A percentile compares a stretch with the other conserved stretches of the same genome.
phyloP scores from a whole-genome alignment of 371 early-diverging fungal species.

The Chytridium lagenaria region DNA sequence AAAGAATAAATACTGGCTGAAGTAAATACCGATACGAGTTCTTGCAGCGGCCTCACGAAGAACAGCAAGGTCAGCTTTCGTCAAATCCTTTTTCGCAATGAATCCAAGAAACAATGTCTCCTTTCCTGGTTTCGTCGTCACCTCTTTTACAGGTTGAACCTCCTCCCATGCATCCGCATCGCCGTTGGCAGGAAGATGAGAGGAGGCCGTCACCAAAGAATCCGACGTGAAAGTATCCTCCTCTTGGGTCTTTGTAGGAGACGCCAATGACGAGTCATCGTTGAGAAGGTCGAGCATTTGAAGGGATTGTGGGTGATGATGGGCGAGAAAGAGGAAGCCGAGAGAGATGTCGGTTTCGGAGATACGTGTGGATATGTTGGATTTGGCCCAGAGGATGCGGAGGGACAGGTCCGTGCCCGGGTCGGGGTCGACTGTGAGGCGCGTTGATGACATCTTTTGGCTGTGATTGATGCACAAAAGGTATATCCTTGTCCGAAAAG shows the following conservation, averaged over 20 bases:
- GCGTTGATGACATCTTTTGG: no score
- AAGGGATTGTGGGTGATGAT: not conserved
- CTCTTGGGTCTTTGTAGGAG: not conserved
- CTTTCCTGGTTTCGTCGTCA: no score
- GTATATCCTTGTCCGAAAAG: no score
- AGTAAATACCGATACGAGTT: not conserved
- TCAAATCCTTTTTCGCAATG: slow-evolving; percentile 7
- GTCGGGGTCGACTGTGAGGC: no score
- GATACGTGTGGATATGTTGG: slow-evolving; percentile 15
- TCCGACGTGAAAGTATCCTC: not conserved
- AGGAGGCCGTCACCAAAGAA: not conserved
- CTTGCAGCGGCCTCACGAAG: not conserved
- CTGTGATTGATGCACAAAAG: no score
- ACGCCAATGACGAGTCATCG: not conserved
- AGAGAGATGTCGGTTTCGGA: not conserved
- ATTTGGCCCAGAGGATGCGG: slow-evolving; percentile 9
- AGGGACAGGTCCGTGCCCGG: no score
- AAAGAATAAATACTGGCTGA: not conserved
- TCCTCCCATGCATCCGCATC: no score
- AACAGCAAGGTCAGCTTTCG: not conserved
- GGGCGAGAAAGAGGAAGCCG: slow-evolving; percentile 11
- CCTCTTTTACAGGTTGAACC: no score
- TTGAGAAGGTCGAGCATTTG: not conserved
- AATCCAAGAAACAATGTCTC: not conserved
- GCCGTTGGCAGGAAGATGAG: not conserved